These are phyloP conservation scores for Lentinus brumalis DNA, from an alignment of 768 basidiomycete species.

Conservation along the genomic window DNA sequence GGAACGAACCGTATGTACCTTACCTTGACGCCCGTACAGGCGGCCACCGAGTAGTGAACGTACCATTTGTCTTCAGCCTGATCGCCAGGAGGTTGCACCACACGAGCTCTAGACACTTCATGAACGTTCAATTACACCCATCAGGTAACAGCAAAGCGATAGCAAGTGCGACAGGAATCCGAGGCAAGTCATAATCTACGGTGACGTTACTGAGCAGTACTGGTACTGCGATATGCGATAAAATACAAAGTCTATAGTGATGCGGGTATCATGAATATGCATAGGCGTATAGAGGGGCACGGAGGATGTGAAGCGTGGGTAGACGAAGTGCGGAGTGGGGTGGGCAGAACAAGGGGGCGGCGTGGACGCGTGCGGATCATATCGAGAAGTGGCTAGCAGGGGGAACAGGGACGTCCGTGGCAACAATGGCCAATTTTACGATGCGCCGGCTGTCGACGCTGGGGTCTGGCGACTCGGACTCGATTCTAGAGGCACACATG, in stretches of 20 bases:
- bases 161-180: neutral
- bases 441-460: slow-evolving; percentile 49
- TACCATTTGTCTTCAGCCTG: neutral
- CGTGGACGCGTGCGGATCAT: neutral
- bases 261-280: neutral
- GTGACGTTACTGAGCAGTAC: neutral
- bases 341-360: neutral
- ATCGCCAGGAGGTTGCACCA: neutral
- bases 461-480: slow-evolving; percentile 40
- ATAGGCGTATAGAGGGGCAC: neutral
- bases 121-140: neutral
- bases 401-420: slow-evolving; percentile 40
- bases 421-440: slow-evolving; percentile 50
- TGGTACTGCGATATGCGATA: neutral
- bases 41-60: neutral
- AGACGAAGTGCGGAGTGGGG: neutral
- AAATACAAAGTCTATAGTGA: neutral
- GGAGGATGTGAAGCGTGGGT: neutral
- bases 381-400: slow-evolving; percentile 4
- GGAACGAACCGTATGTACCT: too few relatives aligned
- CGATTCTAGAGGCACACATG: slow-evolving; percentile 36
- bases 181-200: neutral
- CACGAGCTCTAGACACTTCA: too few relatives aligned
- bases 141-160: neutral
- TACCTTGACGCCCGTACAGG: neutral